These are phyloP conservation scores for Amanita exitialis DNA, from an alignment of 768 basidiomycete species.

Conservation along the genomic window DNA sequence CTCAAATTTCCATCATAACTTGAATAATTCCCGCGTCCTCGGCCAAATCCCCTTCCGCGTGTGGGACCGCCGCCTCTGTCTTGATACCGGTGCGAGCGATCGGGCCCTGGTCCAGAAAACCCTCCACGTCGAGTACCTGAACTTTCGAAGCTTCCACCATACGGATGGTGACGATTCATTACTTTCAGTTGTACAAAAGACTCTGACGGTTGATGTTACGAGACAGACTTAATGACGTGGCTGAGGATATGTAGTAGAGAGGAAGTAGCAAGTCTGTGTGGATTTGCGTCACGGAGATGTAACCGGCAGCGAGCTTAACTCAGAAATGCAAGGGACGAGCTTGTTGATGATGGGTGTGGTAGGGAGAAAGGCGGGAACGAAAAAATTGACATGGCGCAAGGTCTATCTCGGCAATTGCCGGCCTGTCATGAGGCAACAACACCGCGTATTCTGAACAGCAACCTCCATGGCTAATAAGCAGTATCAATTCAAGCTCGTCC, in stretches of 20 bases:
- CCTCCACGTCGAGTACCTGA: slow-evolving; percentile 48
- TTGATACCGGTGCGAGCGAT: slow-evolving; percentile 55
- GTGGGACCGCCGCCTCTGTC: slow-evolving; percentile 45
- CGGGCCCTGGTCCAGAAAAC: slow-evolving; percentile 57
- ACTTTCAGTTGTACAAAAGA: slow-evolving; percentile 17
- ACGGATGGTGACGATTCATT: slow-evolving; percentile 91
- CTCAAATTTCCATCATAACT: slow-evolving; percentile 45
- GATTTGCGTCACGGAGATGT: slow-evolving; percentile 4
- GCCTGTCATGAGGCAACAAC: slow-evolving; percentile 10
- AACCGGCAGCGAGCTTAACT: slow-evolving; percentile 6
- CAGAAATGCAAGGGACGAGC: slow-evolving; percentile 8
- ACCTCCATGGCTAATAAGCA: slow-evolving; percentile 71
- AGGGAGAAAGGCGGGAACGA: slow-evolving; percentile 9
- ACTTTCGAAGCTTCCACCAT: slow-evolving; percentile 56
- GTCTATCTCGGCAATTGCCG: slow-evolving; percentile 23
- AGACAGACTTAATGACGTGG: slow-evolving; percentile 26
- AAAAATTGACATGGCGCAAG: slow-evolving; percentile 4
- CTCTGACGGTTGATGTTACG: slow-evolving; percentile 10
- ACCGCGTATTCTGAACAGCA: slow-evolving; percentile 18
- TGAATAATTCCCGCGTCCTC: slow-evolving; percentile 32
- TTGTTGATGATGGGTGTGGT: slow-evolving; percentile 10
- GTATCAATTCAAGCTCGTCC: slow-evolving; percentile 92
- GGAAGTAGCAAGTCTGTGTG: slow-evolving; percentile 5
- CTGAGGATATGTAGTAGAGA: slow-evolving; percentile 10
- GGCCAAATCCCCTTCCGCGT: slow-evolving; percentile 33